phyloP scores from a whole-genome alignment of 257 asterid genomes.

The Fraxinus cuspidata region DNA sequence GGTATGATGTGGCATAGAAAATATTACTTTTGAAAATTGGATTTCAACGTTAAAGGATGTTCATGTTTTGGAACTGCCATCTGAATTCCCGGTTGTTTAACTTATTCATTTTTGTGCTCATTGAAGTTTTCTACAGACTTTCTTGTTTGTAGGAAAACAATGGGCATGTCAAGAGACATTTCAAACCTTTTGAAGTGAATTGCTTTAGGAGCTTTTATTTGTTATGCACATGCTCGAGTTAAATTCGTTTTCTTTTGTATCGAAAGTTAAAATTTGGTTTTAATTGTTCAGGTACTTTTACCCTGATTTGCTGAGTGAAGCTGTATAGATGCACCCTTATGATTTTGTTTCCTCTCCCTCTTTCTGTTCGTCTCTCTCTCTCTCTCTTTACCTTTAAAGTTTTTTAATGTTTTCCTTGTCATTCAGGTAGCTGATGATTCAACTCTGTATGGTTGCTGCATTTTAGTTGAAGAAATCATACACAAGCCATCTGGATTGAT shows the following conservation, averaged over 20 bases:
- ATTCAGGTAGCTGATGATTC: conserved; percentile 95
- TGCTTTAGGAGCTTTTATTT: neutral
- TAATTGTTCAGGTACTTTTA: conserved; percentile 15
- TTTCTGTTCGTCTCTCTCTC: conserved; percentile 2
- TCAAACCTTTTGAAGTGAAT: neutral
- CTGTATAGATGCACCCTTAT: neutral
- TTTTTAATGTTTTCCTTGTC: conserved; percentile 26
- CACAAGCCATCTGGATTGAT: conserved; percentile 92
- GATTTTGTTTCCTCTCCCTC: neutral
- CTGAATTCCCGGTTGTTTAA: conserved; percentile 3
- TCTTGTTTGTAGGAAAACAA: neutral
- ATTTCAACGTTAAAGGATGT: neutral
- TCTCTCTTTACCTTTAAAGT: neutral
- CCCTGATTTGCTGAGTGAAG: neutral
- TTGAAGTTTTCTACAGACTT: conserved; percentile 6
- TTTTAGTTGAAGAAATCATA: conserved; percentile 88
- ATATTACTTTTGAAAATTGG: neutral
- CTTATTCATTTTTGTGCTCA: neutral
- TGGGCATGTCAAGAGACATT: neutral
- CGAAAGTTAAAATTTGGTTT: conserved; percentile 4
- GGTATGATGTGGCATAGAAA: conserved; percentile 47
- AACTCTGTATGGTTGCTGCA: conserved; percentile 96
- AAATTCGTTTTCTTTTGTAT: neutral
- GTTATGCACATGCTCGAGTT: neutral
- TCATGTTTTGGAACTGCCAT: too few relatives aligned